These are phyloP conservation scores for Pezicula neosporulosa DNA, from an alignment of 2,329 filamentous ascomycete genomes.

Conservation along the genomic window DNA sequence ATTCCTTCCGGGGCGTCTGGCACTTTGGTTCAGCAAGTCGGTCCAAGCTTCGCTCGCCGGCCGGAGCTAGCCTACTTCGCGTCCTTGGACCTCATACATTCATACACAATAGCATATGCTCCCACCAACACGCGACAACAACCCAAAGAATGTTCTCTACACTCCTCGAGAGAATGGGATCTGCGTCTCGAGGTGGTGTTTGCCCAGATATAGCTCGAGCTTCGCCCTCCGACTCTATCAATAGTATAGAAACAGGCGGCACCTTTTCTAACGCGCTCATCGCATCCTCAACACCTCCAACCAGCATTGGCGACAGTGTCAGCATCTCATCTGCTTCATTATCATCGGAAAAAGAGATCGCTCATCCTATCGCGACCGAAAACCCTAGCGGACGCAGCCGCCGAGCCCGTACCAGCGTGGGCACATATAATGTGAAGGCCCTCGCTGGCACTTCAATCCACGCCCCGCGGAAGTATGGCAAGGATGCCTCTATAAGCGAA, in stretches of 20 bases:
- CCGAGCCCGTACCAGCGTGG: conserved; percentile 51
- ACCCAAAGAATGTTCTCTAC: conserved; percentile 15
- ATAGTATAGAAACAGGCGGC: conserved; percentile 24
- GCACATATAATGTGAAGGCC: conserved; percentile 65
- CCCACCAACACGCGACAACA: conserved; percentile 1
- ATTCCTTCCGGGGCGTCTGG: no score
- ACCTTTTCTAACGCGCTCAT: conserved; percentile 21
- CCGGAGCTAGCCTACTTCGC: conserved; percentile 7
- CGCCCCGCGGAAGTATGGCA: conserved; percentile 36
- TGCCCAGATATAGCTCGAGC: conserved; percentile 18
- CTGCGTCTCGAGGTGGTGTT: conserved; percentile 9
- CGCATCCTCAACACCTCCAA: conserved; percentile 53
- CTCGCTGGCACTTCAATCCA: conserved; percentile 60
- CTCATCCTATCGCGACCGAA: not conserved
- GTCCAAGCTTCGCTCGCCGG: not conserved
- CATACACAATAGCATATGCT: conserved; percentile 8
- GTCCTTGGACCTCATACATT: not conserved
- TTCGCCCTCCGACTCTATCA: conserved; percentile 21
- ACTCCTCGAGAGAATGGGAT: conserved; percentile 16
- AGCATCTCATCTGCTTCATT: conserved; percentile 49
- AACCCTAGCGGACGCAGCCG: conserved; percentile 42
- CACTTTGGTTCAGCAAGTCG: no score
- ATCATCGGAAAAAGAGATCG: conserved; percentile 18
- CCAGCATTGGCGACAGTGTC: conserved; percentile 59
- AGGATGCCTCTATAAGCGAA: conserved; percentile 39